Base-by-base conservation (phyloP, 305 asterid genomes). In the Fraxinus platypoda region DNA sequence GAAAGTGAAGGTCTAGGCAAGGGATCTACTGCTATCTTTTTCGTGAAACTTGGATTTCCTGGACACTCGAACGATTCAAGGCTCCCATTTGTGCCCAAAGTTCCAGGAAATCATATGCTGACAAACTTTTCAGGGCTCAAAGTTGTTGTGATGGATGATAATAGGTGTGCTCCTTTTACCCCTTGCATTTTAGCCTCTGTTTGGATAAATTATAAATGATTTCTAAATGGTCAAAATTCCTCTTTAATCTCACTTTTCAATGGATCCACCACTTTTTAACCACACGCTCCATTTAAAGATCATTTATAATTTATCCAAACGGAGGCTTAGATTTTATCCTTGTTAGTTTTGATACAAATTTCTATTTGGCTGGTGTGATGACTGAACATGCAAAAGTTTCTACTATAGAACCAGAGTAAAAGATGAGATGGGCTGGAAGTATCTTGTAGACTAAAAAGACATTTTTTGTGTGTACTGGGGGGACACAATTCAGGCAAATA, bases 1-100 rank as follows among this genome's bases (percentile, higher is more conserved):
- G 98, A 97, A 85, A 97, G 99, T 87, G 99, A 97, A 87, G 99
- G 99, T 70, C 89, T 89, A 25, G 96, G 99, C 76, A 92, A 92
- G 90, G 99, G 99, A 75, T 86, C 95, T 19, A 94, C 98, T 7
- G 95, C 94, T 19, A 89, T 88, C 84, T 91, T 97, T 79, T 85
- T 92, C 49, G 92, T 93, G 57, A 97, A 97, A 88, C 98, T 97
- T 78, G 99, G 97, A 81, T 81, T 90, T 83, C 91, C 95, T 54
- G 94, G 94, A 33, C 89, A 86, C 82, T 80, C 89, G 59, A 87
- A 87, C 75, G 97, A 94, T 78, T 82, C 93, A 12, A 91, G 88
- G 86, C 86, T 88, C 74, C 87, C 91, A 59, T 83, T 86, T 86
- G 49, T 78, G 38, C 81, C 88, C n/a, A 89, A 84, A 82, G 90